Evolutionary conservation across 1,284 basidiomycete species (phyloP), one percentile per base, ranked within the genome.

Genomic region (Xanthoconium separans): DNA sequence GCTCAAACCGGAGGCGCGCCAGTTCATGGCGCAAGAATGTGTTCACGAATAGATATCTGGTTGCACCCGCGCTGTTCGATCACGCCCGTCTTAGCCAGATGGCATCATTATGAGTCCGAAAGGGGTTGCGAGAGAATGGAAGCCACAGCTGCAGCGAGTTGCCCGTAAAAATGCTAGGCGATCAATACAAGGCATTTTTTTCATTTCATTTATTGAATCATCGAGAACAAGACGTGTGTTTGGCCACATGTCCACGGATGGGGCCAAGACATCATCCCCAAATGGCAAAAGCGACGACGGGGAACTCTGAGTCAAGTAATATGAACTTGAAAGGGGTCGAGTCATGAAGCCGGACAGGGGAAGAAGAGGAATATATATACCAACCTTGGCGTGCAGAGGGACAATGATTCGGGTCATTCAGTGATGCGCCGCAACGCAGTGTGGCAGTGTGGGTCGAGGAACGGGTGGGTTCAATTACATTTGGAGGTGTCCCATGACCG

Each of bases 181-280:
- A 63, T 63, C 63, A 55, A 61, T 62, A 58, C 58, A 51, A 59
- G 52, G 58, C 58, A 61, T 64, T 43, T 53, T 27, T 62, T 65
- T 65, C 61, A 62, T 62, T 65, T 63, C 31, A 10, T 33, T 30
- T 9, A 44, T 33, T 48, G 40, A 48, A 22, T 30, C 11, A 44
- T 33, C 44, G 40, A 48, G n/a, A 24, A 44, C 33, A 42, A 30
- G 39, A 50, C 61, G 63, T 55, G 61, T 56, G 59, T 59, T 53
- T 34, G 54, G 36, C 44, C 58, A 55, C 59, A 48, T 59, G 61
- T 58, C 45, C 58, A 44, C n/a, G 18, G 43, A 51, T 51, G 47
- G 46, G 42, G 46, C 40, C 45, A 52, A 43, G 44, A 41, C 44
- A 44, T 44, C 41, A 51, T 45, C 61, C 53, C 43, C 37, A 51